Base-by-base conservation (phyloP, 495 filamentous ascomycete genomes). In the Letharia lupina region DNA sequence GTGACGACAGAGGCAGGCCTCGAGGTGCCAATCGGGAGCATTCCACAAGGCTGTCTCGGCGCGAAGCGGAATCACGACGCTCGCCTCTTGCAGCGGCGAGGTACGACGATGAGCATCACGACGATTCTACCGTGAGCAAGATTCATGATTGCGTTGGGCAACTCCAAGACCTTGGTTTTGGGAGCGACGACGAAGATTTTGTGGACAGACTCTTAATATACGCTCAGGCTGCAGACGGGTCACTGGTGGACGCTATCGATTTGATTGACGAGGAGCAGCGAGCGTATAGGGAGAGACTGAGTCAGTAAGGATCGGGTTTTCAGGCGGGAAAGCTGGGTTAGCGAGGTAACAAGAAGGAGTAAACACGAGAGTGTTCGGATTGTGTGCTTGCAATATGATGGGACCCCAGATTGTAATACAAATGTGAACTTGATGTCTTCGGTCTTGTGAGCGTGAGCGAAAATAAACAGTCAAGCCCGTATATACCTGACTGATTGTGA, bases 251-350 rank as follows among this genome's bases (percentile, higher is more conserved):
- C 67, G 83, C 83, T 20, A 79, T 85, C 69, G 83, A 83, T 44
- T 80, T 84, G 76, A 81, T 85, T 71, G 81, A 84, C 60, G 82
- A 84, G 48, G 83, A 85, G 67, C 76, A 77, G 47, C 76, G 76
- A 68, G 79, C 74, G 3, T 85, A 82, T 73, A 75, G 75, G 40
- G 69, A 77, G 40, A 70, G 66, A 56, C 52, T 56, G 52, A 56
- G 52, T 31, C 31, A 56, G 31, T 15, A 56, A 18, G 12, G 18
- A 33, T 0, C 12, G 8, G 31, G 18, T 16, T 1, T 12, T 4
- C 52, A 35, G 18, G 52, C 28, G 5, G 10, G 28, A 5, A 35
- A 15, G 28, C 13, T 33, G 28, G 52, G 13, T 33, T 35, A 35
- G 52, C 52, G 10, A 56, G 15, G 52, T 56, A 12, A 18, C 28